Percentiles rank a stretch among this genome's conserved stretches.
phyloP scores from a whole-genome alignment of 495 filamentous ascomycete species.

The Cercophora scortea region DNA sequence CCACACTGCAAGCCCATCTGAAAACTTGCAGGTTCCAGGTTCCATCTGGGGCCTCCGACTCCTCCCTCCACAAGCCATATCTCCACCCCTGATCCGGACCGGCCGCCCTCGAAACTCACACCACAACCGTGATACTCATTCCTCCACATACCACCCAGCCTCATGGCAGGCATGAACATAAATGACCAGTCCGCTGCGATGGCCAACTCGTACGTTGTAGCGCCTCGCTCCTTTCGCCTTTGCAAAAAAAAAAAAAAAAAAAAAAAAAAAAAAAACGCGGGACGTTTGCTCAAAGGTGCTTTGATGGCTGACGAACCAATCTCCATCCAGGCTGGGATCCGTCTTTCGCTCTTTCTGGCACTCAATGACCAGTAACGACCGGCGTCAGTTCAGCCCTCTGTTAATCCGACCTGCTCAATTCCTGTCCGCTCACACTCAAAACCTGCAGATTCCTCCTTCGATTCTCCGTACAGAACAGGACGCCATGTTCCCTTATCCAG shows the following conservation, averaged over 20 bases:
- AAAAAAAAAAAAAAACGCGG: too few relatives aligned
- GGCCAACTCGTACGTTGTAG: constrained; percentile 10
- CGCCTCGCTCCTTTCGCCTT: neutral
- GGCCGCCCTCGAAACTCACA: too few relatives aligned
- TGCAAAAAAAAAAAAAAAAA: too few relatives aligned
- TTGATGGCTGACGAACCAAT: constrained; percentile 1
- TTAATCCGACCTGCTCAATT: constrained; percentile 1
- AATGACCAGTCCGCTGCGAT: constrained; percentile 3
- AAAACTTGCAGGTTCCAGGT: too few relatives aligned
- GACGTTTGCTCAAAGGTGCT: neutral
- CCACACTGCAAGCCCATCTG: neutral
- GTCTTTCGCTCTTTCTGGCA: constrained; percentile 65
- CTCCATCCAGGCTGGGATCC: constrained; percentile 12
- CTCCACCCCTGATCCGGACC: neutral
- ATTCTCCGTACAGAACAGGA: constrained; percentile 80
- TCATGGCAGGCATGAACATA: neutral
- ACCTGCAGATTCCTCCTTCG: constrained; percentile 67
- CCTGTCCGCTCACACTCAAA: constrained; percentile 19
- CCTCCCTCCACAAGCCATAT: neutral
- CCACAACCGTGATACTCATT: constrained; percentile 2
- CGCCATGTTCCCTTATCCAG: constrained; percentile 69
- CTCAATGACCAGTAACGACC: constrained; percentile 73
- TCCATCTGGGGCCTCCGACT: neutral
- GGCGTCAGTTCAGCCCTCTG: constrained; percentile 39
- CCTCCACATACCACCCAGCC: neutral